A percentile compares a stretch with the other conserved stretches of the same genome.
Conservation (phyloP, 2,329 filamentous ascomycete genomes). For the Cylindrodendrum hubeiense region DNA sequence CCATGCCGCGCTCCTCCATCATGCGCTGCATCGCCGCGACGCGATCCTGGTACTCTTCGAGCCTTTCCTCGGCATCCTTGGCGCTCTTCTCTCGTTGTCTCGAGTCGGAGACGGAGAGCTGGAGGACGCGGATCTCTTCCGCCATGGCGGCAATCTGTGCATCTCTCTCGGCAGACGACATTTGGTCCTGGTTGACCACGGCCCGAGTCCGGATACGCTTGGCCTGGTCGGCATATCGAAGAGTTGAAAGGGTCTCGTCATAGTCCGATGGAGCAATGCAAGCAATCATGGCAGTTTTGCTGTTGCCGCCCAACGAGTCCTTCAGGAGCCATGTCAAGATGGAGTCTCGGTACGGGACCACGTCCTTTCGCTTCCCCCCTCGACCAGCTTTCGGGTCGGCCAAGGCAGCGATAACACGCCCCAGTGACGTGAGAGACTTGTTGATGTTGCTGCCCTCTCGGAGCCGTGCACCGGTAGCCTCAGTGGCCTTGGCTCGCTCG, state of each 20-base stretch:
- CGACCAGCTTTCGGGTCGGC: constrained; percentile 74
- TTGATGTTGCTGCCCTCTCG: constrained; percentile 99
- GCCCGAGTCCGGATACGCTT: constrained; percentile 97
- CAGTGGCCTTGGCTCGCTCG: constrained; percentile 93
- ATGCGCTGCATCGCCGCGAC: constrained; percentile 91
- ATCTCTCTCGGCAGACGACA: constrained; percentile 92
- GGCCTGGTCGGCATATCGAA: constrained; percentile 97
- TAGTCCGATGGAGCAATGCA: constrained; percentile 97
- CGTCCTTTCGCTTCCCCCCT: constrained; percentile 69
- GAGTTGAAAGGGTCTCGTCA: constrained; percentile 94
- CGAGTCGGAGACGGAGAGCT: constrained; percentile 78
- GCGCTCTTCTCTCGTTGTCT: constrained; percentile 80
- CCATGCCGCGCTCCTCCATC: constrained; percentile 94
- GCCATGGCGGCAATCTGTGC: constrained; percentile 95
- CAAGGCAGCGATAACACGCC: constrained; percentile 93
- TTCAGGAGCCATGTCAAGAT: constrained; percentile 89
- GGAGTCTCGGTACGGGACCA: constrained; percentile 94
- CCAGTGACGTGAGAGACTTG: constrained; percentile 95
- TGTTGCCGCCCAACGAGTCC: constrained; percentile 95
- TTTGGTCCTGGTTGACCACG: constrained; percentile 94
- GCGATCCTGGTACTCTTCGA: constrained; percentile 95
- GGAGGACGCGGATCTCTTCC: constrained; percentile 89
- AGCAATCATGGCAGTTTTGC: constrained; percentile 99
- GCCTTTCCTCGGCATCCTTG: constrained; percentile 81
- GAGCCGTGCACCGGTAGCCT: constrained; percentile 90